Evolutionary conservation across 2,329 filamentous ascomycete genomes (phyloP).

Genomic region (Hymenotorrendiella dingleyae): DNA sequence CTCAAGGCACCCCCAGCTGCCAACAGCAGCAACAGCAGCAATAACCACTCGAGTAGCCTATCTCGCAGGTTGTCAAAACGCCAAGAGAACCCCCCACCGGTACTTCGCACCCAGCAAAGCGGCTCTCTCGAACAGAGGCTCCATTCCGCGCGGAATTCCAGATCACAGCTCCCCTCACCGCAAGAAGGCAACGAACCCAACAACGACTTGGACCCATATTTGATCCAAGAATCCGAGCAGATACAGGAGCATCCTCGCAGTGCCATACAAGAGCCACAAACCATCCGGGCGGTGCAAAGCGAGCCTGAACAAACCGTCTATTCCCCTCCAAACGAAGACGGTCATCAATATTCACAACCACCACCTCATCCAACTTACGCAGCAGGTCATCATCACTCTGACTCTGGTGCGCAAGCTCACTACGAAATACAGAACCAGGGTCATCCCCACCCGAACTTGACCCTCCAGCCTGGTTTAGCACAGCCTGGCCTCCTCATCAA

Average conservation of each 20-base stretch:
- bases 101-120: slow-evolving; percentile 31
- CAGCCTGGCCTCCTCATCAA: slow-evolving; percentile 28
- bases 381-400: slow-evolving; percentile 24
- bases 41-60: slow-evolving; percentile 33
- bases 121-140: slow-evolving; percentile 33
- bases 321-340: slow-evolving; percentile 27
- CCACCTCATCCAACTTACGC: slow-evolving; percentile 15
- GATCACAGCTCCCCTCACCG: slow-evolving; percentile 26
- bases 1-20: slow-evolving; percentile 7
- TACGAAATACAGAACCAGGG: slow-evolving; percentile 21
- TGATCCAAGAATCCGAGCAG: slow-evolving; percentile 21
- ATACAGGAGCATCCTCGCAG: slow-evolving; percentile 2
- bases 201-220: slow-evolving; percentile 26
- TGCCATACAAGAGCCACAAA: slow-evolving; percentile 19
- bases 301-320: slow-evolving; percentile 19
- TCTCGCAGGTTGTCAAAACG: slow-evolving; percentile 51
- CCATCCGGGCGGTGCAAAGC: slow-evolving; percentile 24
- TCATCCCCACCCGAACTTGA: slow-evolving; percentile 29
- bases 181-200: slow-evolving; percentile 26
- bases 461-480: slow-evolving; percentile 30
- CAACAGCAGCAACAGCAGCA: slow-evolving; percentile 40
- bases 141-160: slow-evolving; percentile 26
- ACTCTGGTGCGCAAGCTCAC: slow-evolving; percentile 23
- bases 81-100: slow-evolving; percentile 40
- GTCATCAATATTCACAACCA: slow-evolving; percentile 26